phyloP scores from a whole-genome alignment of 176 grass and related monocot genomes.

The Musa schizocarpa region DNA sequence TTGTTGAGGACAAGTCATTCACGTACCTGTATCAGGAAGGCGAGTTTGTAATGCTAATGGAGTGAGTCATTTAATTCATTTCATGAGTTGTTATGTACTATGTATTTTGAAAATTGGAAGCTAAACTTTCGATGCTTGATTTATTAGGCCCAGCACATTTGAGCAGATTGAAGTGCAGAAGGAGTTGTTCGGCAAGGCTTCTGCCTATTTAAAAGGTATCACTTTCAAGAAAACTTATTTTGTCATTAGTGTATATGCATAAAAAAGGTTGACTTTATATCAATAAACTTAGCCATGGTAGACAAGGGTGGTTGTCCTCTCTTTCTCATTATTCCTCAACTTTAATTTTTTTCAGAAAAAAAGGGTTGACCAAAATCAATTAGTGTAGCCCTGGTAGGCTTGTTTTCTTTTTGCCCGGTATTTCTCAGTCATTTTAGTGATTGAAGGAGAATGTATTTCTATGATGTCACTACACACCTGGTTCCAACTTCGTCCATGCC shows the following conservation, averaged over 20 bases:
- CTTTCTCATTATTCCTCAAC: no score
- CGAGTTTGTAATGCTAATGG: slow-evolving; percentile 61
- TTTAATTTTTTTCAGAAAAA: no score
- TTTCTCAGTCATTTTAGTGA: no score
- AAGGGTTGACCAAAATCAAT: no score
- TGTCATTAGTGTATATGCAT: neutral
- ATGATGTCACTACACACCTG: no score
- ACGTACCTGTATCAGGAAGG: slow-evolving; percentile 93
- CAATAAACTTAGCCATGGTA: no score
- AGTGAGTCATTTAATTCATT: slow-evolving; percentile 41
- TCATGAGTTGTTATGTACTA: neutral
- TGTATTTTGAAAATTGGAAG: neutral
- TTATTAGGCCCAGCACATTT: slow-evolving; percentile 73
- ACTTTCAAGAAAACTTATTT: neutral
- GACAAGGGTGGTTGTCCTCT: no score
- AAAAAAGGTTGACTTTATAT: neutral
- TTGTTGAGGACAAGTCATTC: slow-evolving; percentile 92
- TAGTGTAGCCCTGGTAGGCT: no score
- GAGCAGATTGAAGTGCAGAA: slow-evolving; percentile 90
- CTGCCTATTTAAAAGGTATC: slow-evolving; percentile 71
- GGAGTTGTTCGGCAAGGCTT: slow-evolving; percentile 82
- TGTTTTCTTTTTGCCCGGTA: no score
- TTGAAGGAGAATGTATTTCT: no score
- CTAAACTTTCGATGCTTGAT: neutral
- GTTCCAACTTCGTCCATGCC: no score